Conservation (phyloP, 345 rosid genomes). For the Kernera saxatilis region DNA sequence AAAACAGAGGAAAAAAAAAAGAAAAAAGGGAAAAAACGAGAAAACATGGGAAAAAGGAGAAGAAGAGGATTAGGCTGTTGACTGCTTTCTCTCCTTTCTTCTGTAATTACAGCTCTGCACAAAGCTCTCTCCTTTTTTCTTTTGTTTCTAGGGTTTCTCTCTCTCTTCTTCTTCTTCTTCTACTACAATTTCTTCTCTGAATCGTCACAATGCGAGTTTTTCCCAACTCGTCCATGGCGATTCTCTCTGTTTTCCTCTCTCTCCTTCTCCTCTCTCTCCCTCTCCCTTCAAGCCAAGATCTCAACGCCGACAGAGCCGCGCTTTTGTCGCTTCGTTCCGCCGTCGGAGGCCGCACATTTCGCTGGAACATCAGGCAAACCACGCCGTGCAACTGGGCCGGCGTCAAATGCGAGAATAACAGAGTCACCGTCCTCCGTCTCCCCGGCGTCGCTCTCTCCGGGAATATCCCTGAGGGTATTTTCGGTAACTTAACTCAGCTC, state of each 20-base stretch:
- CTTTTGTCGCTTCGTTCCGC: conserved; percentile 26
- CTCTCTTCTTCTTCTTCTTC: not conserved
- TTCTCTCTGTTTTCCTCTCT: conserved; percentile 21
- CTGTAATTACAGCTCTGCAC: not conserved
- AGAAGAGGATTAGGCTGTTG: conserved; percentile 31
- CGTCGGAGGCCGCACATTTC: conserved; percentile 28
- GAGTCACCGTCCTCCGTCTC: conserved; percentile 47
- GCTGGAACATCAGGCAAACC: conserved; percentile 19
- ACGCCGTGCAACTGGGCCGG: conserved; percentile 31
- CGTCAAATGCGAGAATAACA: conserved; percentile 23
- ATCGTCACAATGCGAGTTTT: conserved; percentile 17
- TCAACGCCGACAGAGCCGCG: conserved; percentile 31
- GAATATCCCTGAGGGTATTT: conserved; percentile 48
- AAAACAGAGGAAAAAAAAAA: not conserved
- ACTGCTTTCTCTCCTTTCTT: conserved; percentile 11
- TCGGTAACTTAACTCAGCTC: conserved; percentile 62
- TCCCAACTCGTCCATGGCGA: conserved; percentile 1
- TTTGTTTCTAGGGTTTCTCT: not conserved
- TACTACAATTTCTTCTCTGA: not conserved
- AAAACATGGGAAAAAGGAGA: not conserved
- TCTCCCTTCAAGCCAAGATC: conserved; percentile 22
- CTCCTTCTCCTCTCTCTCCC: conserved; percentile 20
- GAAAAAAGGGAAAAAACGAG: no score
- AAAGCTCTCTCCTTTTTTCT: not conserved
- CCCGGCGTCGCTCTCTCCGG: conserved; percentile 81